phyloP scores from a whole-genome alignment of 345 rosid genomes.

The Salix koriyanagi region DNA sequence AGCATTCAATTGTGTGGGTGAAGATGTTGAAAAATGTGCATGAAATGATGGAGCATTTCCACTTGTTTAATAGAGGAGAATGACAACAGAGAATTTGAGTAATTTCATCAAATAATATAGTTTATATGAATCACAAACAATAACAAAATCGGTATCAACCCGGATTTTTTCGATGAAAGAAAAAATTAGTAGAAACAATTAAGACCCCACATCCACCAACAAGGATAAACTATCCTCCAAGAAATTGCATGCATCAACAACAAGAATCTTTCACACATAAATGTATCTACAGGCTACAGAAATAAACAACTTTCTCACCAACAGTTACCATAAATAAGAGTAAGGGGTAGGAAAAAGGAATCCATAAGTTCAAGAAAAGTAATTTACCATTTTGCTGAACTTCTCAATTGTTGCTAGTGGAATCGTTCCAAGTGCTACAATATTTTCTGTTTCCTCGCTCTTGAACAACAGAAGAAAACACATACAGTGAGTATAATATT shows the following conservation, averaged over 20 bases:
- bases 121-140: neutral
- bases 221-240: neutral
- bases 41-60: neutral
- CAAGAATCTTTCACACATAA: neutral
- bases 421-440: slow-evolving; percentile 74
- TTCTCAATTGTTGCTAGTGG: slow-evolving; percentile 86
- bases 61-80: neutral
- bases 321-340: neutral
- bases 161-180: neutral
- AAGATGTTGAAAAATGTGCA: neutral
- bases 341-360: neutral
- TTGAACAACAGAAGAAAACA: slow-evolving; percentile 29
- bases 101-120: neutral
- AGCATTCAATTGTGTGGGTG: neutral
- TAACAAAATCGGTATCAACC: neutral
- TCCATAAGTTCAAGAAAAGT: neutral
- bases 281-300: neutral
- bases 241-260: neutral
- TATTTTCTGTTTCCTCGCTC: slow-evolving; percentile 77
- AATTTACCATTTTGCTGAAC: slow-evolving; percentile 74
- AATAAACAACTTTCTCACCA: neutral
- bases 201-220: neutral
- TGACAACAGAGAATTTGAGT: neutral
- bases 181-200: neutral
- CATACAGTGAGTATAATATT: neutral